Percentiles rank a stretch among this genome's conserved stretches.
Conservation (phyloP, 1,284 basidiomycete species). For the Naganishia albida region DNA sequence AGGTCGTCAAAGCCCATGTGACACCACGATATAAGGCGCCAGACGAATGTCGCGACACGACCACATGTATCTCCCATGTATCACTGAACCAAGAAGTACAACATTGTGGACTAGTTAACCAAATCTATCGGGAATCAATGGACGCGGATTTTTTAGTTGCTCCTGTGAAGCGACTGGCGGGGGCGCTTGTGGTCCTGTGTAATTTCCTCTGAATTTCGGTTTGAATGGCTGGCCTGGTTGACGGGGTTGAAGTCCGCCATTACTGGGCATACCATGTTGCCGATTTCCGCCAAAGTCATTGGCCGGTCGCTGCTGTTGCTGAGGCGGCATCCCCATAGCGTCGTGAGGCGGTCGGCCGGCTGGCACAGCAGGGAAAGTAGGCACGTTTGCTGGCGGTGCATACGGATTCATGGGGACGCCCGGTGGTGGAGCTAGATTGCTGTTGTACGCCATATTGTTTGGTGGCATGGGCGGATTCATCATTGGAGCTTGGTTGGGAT, state of each 20-base stretch:
- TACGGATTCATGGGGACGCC: conserved; percentile 7
- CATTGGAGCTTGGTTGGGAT: conserved; percentile 3
- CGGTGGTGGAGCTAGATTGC: neutral
- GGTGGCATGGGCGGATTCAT: conserved; percentile 5
- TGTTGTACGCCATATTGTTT: conserved; percentile 10
- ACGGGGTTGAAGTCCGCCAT: neutral
- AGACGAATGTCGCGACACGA: neutral
- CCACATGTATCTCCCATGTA: neutral
- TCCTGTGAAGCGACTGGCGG: neutral
- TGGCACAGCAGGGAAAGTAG: neutral
- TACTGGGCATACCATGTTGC: conserved; percentile 10
- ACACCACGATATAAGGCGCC: neutral
- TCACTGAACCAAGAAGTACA: no score
- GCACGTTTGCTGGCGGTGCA: neutral
- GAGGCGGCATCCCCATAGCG: neutral
- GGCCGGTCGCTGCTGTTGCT: neutral
- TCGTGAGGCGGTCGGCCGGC: conserved; percentile 1
- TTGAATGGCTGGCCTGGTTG: neutral
- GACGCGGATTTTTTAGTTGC: conserved; percentile 4
- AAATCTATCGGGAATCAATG: conserved; percentile 18
- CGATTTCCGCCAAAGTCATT: conserved; percentile 13
- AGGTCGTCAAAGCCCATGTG: neutral
- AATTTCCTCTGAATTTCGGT: conserved; percentile 24
- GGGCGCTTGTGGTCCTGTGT: neutral
- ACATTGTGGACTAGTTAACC: neutral